A percentile compares a stretch with the other conserved stretches of the same genome.
phyloP scores from a whole-genome alignment of 345 rosid species.

The Rubroshorea leprosula region DNA sequence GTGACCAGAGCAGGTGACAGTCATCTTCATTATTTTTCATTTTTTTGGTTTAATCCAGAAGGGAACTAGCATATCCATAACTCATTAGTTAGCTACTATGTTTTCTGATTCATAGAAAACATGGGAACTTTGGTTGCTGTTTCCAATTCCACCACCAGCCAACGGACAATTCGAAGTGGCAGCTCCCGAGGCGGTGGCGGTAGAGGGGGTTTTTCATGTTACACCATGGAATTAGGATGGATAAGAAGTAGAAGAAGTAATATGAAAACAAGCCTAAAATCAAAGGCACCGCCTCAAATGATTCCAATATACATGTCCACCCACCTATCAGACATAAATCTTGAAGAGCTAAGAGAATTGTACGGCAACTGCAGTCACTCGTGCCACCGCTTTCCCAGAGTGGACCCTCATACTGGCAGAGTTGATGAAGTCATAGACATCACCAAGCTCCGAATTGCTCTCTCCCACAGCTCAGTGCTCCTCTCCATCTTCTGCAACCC shows the following conservation, averaged over 20 bases:
- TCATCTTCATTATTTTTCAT: no score
- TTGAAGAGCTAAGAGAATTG: conserved; percentile 40
- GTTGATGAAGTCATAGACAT: conserved; percentile 31
- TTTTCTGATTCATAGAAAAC: no score
- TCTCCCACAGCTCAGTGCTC: conserved; percentile 50
- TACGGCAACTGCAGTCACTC: conserved; percentile 59
- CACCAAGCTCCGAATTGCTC: conserved; percentile 59
- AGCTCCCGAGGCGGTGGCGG: neutral
- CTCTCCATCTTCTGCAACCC: conserved; percentile 72
- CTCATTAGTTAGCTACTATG: no score
- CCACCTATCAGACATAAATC: conserved; percentile 41
- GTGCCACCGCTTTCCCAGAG: conserved; percentile 46
- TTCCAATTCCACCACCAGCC: neutral
- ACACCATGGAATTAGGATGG: conserved; percentile 52
- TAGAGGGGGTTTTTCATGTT: conserved; percentile 11
- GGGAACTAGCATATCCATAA: no score
- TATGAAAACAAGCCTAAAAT: conserved; percentile 13
- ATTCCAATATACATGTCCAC: conserved; percentile 64
- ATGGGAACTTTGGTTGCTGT: neutral
- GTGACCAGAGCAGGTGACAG: no score
- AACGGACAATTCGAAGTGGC: neutral
- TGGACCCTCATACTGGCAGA: conserved; percentile 20
- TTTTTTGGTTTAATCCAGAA: no score
- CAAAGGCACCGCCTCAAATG: conserved; percentile 17
- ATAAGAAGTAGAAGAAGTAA: conserved; percentile 25